Base-by-base conservation (phyloP, 805 yeast genomes). In the Ogataea siamensis region DNA sequence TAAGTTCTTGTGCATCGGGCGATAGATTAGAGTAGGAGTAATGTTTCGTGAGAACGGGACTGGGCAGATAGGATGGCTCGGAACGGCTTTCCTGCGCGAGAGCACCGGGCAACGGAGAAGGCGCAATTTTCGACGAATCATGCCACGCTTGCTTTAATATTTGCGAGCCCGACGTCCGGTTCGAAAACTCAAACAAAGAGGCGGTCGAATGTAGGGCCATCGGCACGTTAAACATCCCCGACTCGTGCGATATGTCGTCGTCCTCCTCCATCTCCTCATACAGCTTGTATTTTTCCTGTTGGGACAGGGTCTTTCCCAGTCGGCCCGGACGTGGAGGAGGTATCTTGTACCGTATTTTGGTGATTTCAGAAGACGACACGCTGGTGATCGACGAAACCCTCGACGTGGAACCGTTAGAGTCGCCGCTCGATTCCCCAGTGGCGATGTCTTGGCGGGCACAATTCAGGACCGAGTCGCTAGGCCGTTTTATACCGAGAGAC, bases 161-260 rank as follows among this genome's bases (percentile, higher is more conserved):
- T 7, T 48, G 51, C 5, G 49, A 36, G 7, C 57, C 48, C 34
- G 46, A 40, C 8, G 37, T 34, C 11, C 45, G 29, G 27, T 35
- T 40, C 7, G 50, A 39, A 28, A 42, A 32, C 13, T 49, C 50
- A 22, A 61, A 53, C 3, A 63, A 46, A 10, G 66, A 46, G 3
- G 61, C 45, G 4, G 64, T 59, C 1, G 66, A 53, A 5, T 54
- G 45, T 17, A 53, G 55, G 2, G 80, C 73, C 54, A 66, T 66
- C 7, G 81, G 81, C 8, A 76, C 76, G 45, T 75, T 74, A 67
- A 73, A 75, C 39, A 74, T 70, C 11, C 66, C 36, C 0, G 68
- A 59, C 39, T 67, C 69, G 27, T 63, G 70, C 1, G 57, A 51
- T 17, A 66, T 60, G 19, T 68, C 69, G 35, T 63, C 64, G 41